Evolutionary conservation across 768 basidiomycete species (phyloP).

Genomic region (Psilocybe sp.): DNA sequence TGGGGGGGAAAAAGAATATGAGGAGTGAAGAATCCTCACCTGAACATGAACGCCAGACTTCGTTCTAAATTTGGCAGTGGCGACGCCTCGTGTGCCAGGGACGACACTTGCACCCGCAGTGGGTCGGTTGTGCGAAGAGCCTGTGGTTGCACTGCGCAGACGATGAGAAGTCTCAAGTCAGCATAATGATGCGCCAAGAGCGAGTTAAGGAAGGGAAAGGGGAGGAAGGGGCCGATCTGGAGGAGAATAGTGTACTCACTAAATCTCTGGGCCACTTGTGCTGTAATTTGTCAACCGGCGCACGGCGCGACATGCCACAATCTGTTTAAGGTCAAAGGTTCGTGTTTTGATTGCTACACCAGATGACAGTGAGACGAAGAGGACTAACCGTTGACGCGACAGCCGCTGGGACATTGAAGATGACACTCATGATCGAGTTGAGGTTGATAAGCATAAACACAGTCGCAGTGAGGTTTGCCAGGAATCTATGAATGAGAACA

Average conservation of each 20-base stretch:
- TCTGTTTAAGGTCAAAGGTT: slow-evolving; percentile 26
- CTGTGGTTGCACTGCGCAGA: no score
- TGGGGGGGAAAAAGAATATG: neutral
- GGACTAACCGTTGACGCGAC: slow-evolving; percentile 46
- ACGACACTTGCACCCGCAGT: no score
- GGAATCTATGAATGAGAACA: slow-evolving; percentile 36
- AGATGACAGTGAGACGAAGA: neutral
- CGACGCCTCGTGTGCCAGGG: no score
- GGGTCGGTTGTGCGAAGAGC: no score
- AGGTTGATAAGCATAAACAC: slow-evolving; percentile 65
- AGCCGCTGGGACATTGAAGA: slow-evolving; percentile 66
- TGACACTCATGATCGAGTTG: slow-evolving; percentile 64
- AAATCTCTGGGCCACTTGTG: slow-evolving; percentile 39
- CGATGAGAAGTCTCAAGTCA: no score
- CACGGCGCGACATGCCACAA: slow-evolving; percentile 59
- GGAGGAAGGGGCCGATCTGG: neutral
- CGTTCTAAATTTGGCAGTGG: slow-evolving; percentile 6
- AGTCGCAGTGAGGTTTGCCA: slow-evolving; percentile 42
- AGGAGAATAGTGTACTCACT: slow-evolving; percentile 27
- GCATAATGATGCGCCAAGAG: no score
- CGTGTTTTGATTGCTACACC: neutral
- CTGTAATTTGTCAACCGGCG: slow-evolving; percentile 56
- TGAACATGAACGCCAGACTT: slow-evolving; percentile 44
- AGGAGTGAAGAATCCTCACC: slow-evolving; percentile 20
- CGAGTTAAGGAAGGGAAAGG: no score